Evolutionary conservation across 2,329 filamentous ascomycete species (phyloP).

Genomic region (Trichophyton simii): DNA sequence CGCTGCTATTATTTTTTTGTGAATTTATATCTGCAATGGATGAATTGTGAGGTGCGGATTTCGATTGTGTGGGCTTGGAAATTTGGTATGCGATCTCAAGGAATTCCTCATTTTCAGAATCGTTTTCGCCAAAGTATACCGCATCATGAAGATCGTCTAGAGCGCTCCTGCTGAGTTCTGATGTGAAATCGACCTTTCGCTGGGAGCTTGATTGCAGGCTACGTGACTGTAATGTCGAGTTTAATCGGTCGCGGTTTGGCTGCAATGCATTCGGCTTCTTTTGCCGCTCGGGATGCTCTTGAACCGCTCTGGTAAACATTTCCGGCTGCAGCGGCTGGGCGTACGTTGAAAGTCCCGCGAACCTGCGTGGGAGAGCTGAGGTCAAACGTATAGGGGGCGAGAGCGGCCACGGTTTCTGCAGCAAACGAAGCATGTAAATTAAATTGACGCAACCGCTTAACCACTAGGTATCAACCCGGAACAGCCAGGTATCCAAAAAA

Average conservation of each 20-base stretch:
- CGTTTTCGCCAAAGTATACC: constrained; percentile 41
- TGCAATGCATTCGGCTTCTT: constrained; percentile 22
- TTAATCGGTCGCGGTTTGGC: constrained; percentile 20
- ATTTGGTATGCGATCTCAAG: constrained; percentile 63
- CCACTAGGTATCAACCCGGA: neutral
- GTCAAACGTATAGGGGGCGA: neutral
- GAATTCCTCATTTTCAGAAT: constrained; percentile 61
- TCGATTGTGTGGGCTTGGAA: constrained; percentile 14
- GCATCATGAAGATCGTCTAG: constrained; percentile 34
- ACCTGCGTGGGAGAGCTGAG: neutral
- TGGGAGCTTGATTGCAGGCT: constrained; percentile 24
- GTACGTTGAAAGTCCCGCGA: constrained; percentile 1
- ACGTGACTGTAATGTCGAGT: constrained; percentile 16
- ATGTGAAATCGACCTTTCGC: constrained; percentile 27
- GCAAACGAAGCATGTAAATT: neutral
- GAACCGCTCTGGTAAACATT: constrained; percentile 33
- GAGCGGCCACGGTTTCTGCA: neutral
- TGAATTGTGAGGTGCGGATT: constrained; percentile 6
- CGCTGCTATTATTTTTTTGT: neutral
- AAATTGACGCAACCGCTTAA: no score
- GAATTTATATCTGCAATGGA: constrained; percentile 8
- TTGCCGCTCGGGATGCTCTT: constrained; percentile 23
- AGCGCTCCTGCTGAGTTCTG: constrained; percentile 17
- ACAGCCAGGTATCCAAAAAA: neutral
- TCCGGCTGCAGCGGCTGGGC: neutral